Percentiles rank a stretch among this genome's conserved stretches.
These are phyloP conservation scores for Candida ulmi DNA, from an alignment of 805 yeast genomes.

Conservation along the genomic window DNA sequence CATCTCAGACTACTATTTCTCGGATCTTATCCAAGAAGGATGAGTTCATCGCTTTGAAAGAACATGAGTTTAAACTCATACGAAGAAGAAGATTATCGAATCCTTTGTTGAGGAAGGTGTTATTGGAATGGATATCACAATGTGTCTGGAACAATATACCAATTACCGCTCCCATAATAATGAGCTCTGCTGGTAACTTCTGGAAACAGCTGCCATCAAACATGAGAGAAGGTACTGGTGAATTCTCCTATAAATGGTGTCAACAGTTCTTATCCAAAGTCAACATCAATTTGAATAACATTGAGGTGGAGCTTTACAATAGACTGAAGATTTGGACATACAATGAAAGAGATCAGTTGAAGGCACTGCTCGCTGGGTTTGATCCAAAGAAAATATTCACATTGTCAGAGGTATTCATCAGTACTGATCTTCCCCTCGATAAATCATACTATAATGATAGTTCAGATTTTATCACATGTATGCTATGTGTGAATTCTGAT, in stretches of 20 bases:
- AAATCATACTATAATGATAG: conserved; percentile 41
- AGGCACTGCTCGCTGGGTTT: conserved; percentile 38
- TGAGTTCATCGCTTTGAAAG: conserved; percentile 43
- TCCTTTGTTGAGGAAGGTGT: conserved; percentile 50
- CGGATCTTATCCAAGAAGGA: conserved; percentile 53
- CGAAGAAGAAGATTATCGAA: conserved; percentile 43
- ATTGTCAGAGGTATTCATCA: conserved; percentile 54
- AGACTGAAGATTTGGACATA: conserved; percentile 55
- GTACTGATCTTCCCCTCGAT: conserved; percentile 56
- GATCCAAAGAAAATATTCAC: conserved; percentile 50
- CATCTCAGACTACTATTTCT: conserved; percentile 65
- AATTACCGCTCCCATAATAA: conserved; percentile 56
- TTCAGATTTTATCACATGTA: conserved; percentile 42
- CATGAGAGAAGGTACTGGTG: conserved; percentile 56
- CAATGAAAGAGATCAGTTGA: conserved; percentile 49
- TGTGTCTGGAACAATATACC: conserved; percentile 64
- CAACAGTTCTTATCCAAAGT: conserved; percentile 36
- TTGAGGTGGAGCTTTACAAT: conserved; percentile 37
- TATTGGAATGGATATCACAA: conserved; percentile 67
- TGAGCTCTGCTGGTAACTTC: conserved; percentile 55
- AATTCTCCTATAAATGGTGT: conserved; percentile 63
- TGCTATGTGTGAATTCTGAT: conserved; percentile 58
- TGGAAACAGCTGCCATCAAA: conserved; percentile 55
- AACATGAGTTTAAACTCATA: conserved; percentile 44
- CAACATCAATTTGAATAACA: conserved; percentile 44